Conservation (phyloP, 306 rosid genomes). For the Fragaria iinumae region DNA sequence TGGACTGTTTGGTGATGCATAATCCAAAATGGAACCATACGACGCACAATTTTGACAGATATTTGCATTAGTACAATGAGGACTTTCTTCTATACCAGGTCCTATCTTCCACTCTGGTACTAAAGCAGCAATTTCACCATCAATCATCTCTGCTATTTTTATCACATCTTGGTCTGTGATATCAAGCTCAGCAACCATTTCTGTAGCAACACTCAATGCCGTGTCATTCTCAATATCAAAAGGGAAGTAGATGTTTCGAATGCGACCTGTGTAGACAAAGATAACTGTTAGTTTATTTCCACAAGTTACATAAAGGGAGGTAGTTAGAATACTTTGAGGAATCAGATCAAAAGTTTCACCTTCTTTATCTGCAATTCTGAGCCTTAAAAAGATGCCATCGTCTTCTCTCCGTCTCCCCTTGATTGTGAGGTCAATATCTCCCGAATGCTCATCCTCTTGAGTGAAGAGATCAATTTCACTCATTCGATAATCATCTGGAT, state of each 20-base stretch:
- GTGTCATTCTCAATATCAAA: constrained; percentile 83
- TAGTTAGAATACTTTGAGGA: constrained; percentile 27
- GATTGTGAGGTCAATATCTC: constrained; percentile 61
- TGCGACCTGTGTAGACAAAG: constrained; percentile 50
- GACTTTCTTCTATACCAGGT: constrained; percentile 43
- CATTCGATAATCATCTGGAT: constrained; percentile 33
- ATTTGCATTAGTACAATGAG: constrained; percentile 34
- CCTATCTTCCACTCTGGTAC: constrained; percentile 75
- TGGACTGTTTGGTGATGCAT: constrained; percentile 50
- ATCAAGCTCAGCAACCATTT: constrained; percentile 94
- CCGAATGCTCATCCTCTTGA: constrained; percentile 65
- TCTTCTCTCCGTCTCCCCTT: constrained; percentile 72
- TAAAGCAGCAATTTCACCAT: constrained; percentile 62
- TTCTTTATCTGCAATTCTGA: constrained; percentile 87
- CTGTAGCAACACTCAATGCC: constrained; percentile 74
- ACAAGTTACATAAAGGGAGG: constrained; percentile 23
- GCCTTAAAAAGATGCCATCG: constrained; percentile 77
- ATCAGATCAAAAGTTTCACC: constrained; percentile 46
- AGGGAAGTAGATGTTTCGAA: constrained; percentile 95
- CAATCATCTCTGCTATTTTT: constrained; percentile 85
- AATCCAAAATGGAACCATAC: constrained; percentile 45
- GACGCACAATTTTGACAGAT: constrained; percentile 60
- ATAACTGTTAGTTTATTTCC: neutral
- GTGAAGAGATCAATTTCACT: constrained; percentile 69
- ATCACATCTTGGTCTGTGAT: constrained; percentile 79